Base-by-base conservation (phyloP, 2,329 filamentous ascomycete species). In the Ophiobolus disseminans region DNA sequence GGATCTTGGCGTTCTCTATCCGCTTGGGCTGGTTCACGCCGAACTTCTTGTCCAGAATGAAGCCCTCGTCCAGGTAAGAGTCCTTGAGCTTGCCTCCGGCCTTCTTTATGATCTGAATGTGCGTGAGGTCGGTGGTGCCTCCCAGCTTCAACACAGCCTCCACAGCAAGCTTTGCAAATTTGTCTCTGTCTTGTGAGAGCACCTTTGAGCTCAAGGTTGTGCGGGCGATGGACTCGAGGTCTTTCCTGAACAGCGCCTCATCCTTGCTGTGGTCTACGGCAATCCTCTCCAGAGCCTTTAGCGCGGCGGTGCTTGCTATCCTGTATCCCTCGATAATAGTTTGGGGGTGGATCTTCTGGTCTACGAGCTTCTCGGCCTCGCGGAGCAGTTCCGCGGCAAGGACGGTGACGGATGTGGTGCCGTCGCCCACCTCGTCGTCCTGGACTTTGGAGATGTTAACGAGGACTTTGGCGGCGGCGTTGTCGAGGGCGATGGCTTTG, bases 81-180 rank as follows among this genome's bases (percentile, higher is more conserved):
- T 99, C 94, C 73, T 87, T 94, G 50, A 99, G 85, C 82, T 97
- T 99, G 65, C 94, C 94, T 64, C 94, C 94, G 2, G 93, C 89
- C 82, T 99, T 99, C 83, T 99, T 99, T 81, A 99, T 99, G 69
- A 99, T 92, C 76, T 99, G 94, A 60, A 99, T 99, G 73, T 97
- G 92, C 73, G 90, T 97, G 45, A 99, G 85, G 74, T 99, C 94
- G 48, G 90, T 91, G 2, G 91, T 95, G 48, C 89, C 89, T 75
- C 90, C 90, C 69, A 99, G 83, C 58, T 95, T 86, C 50, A 97
- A 81, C 3, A 99, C 90, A 28, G 94, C 94, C 64, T 97, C 92
- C 58, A 89, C 89, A 14, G 94, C 94, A 39, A 99, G 84, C 72
- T 88, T 83, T 48, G 94, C 85, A 69, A 99, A 99, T 70, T 97